Evolutionary conservation across 345 rosid genomes (phyloP), one percentile per base, ranked within the genome.

Genomic region (Eucalyptus pumila): DNA sequence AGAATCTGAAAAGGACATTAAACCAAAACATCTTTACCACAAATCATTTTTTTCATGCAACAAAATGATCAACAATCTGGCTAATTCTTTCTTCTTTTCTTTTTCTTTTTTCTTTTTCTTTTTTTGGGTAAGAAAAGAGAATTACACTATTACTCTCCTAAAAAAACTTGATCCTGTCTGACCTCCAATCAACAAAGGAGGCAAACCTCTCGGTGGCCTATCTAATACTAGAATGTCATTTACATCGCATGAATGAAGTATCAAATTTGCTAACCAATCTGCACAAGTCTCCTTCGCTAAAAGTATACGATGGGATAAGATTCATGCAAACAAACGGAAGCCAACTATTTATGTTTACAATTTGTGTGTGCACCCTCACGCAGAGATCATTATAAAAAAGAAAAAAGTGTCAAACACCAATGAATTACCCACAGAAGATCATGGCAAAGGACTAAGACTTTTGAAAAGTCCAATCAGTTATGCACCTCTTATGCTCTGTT

Each of bases 1-100:
- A 98, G 99, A 91, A 98, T 94, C 99, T 98, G 89, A 58, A 80
- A 69, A 34, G 80, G 58, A 80, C 52, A 87, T 62, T 58, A 34
- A 44, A n/a, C 88, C 54, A n/a, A 50, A 51, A 86, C n/a, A 86
- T 32, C 14, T 51, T 50, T 11, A 76, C 42, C 30, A 13, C 27
- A 23, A 40, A 76, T 76, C 14, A 23, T 37, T 8, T 40, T 72
- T 72, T 40, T 11, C 85, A 21, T 11, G 47, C 47, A 21, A 76
- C 85, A 76, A 76, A 76, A 40, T 76, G 85, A 76, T 76, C 85
- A 11, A 76, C 27, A 40, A 40, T 76, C 85, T 76, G 47, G 85
- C 27, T 0, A 40, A 11, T 30, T 40, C 15, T 40, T 76, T 40
- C 62, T 24, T 24, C 13, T 11, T 56, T 23, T 23, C 1, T 4